Conservation (phyloP, 768 basidiomycete genomes). For the Pilatotrama ljubarskyi region DNA sequence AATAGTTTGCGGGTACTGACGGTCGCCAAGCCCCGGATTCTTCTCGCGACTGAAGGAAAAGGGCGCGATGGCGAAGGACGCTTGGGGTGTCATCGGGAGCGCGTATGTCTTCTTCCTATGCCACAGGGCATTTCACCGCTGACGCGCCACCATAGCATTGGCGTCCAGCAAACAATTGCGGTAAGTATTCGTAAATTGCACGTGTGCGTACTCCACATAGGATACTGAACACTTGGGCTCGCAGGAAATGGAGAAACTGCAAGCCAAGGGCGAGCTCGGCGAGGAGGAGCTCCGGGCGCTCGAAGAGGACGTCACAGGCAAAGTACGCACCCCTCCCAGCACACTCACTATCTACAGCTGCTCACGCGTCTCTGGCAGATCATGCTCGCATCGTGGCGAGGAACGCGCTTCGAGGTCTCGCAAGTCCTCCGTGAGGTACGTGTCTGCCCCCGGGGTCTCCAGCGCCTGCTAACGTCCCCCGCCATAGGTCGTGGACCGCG, state of each 20-base stretch:
- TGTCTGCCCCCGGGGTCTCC: conserved; percentile 5
- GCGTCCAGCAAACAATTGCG: conserved; percentile 76
- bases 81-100: conserved; percentile 95
- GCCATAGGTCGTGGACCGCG: conserved; percentile 72
- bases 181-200: conserved; percentile 6
- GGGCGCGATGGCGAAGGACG: conserved; percentile 89
- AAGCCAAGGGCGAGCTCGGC: conserved; percentile 82
- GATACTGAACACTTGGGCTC: too few species aligned
- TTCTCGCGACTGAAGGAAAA: conserved; percentile 95
- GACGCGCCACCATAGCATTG: conserved; percentile 44
- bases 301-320: conserved; percentile 92
- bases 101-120: conserved; percentile 57
- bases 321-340: conserved; percentile 44
- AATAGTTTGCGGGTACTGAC: conserved; percentile 5
- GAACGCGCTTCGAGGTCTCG: conserved; percentile 91
- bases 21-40: conserved; percentile 71
- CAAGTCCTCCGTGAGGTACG: conserved; percentile 78
- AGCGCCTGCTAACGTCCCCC: not conserved
- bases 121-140: not conserved
- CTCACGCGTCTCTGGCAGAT: conserved; percentile 51
- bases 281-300: conserved; percentile 85
- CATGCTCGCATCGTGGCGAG: conserved; percentile 96
- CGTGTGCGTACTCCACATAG: conserved; percentile 20
- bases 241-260: conserved; percentile 88
- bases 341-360: not conserved